phyloP scores from a whole-genome alignment of 768 basidiomycete genomes.

The Macrolepiota fuliginosa region DNA sequence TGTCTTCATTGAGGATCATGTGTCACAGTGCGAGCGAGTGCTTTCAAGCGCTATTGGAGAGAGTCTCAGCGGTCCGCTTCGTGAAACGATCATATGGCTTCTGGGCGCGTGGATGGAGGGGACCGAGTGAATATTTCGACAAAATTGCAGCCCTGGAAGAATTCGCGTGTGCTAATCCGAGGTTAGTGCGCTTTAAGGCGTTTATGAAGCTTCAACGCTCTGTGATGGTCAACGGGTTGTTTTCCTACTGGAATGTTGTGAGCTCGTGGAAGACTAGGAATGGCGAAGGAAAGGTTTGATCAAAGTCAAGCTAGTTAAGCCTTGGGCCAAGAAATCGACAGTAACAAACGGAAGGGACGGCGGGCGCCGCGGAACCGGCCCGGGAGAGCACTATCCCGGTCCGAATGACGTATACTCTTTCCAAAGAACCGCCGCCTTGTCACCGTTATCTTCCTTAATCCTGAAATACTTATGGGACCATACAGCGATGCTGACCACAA shows the following conservation, averaged over 20 bases:
- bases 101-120: background rate
- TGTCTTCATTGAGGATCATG: conserved; percentile 5
- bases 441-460: background rate
- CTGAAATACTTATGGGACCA: background rate
- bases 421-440: too few species aligned
- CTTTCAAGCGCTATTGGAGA: background rate
- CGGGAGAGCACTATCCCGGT: background rate
- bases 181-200: background rate
- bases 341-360: too few species aligned
- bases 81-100: background rate
- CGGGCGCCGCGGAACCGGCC: background rate
- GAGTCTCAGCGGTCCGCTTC: background rate
- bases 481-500: background rate
- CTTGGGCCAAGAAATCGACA: too few species aligned
- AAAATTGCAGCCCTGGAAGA: background rate
- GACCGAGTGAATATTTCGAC: background rate
- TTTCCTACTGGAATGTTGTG: background rate
- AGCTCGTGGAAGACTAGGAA: background rate
- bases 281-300: background rate
- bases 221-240: background rate
- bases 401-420: background rate
- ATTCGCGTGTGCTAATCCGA: background rate
- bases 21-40: background rate
- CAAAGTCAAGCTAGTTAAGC: background rate
- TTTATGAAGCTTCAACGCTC: background rate